Base-by-base conservation (phyloP, 2,329 filamentous ascomycete species). In the Blastomyces silverae region DNA sequence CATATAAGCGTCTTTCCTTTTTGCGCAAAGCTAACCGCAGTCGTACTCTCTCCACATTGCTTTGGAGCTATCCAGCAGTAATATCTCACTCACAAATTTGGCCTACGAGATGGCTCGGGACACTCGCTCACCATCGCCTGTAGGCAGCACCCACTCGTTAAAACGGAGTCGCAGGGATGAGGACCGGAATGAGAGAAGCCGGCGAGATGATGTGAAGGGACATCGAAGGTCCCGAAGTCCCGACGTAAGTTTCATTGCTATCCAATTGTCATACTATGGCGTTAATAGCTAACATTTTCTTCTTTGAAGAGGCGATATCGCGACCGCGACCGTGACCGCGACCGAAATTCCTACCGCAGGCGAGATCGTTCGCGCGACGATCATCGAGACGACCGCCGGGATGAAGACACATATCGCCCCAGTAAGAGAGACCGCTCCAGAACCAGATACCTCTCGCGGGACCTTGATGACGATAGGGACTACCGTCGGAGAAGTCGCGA, bases 101-200 rank as follows among this genome's bases (percentile, higher is more conserved):
- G 81, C 82, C 77, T 81, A 77, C 79, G 80, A 80, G 73, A 85
- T 85, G 83, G 82, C 81, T 81, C 82, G 83, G 81, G 83, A 84
- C 78, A 81, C 81, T 82, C 84, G 90, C 89, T 93, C 90, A 92
- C 90, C 90, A 90, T 91, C 89, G 87, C 89, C 89, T 88, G 87
- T 88, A 92, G 89, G 89, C 86, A 91, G 89, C 84, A 87, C 89
- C 76, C 84, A 85, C 79, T 86, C 87, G 74, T 87, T 86, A 80
- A 89, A 86, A 80, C 85, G 86, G 67, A 78, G 72, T 72, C 80
- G 81, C 72, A 80, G 82, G 77, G 83, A 82, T 70, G 79, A 83
- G 74, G 78, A 81, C 71, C 79, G 82, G 68, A 76, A 80, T 71
- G 82, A 84, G 61, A 78, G 79, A 73, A 80, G 78, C 70, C 77